phyloP scores from a whole-genome alignment of 345 rosid species.

The Clausena lansium region DNA sequence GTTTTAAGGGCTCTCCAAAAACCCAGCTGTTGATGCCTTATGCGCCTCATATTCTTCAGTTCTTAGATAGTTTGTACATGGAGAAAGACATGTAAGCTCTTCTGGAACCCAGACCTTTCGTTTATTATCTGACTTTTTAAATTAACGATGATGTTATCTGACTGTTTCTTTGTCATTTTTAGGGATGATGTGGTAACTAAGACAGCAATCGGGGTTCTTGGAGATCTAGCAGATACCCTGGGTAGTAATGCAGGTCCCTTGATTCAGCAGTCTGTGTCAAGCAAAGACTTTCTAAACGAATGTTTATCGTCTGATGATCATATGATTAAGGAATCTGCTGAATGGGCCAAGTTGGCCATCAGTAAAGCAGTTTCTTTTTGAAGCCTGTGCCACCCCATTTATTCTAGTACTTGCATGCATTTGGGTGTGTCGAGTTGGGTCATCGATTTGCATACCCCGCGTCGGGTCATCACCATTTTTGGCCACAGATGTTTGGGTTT shows the following conservation, averaged over 20 bases:
- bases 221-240: slow-evolving; percentile 60
- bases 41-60: slow-evolving; percentile 40
- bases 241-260: slow-evolving; percentile 52
- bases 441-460: slow-evolving; percentile 38
- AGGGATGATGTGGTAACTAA: slow-evolving; percentile 57
- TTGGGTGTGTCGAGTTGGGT: slow-evolving; percentile 48
- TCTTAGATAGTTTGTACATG: slow-evolving; percentile 38
- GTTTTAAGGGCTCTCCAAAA: slow-evolving; percentile 45
- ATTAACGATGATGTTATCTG: background rate
- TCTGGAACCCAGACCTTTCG: background rate
- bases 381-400: slow-evolving; percentile 21
- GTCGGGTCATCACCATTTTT: slow-evolving; percentile 47
- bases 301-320: slow-evolving; percentile 53
- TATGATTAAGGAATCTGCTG: slow-evolving; percentile 65
- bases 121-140: background rate
- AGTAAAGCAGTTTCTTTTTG: slow-evolving; percentile 51
- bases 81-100: slow-evolving; percentile 38
- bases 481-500: slow-evolving; percentile 17
- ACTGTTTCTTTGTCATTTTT: slow-evolving; percentile 12
- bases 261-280: slow-evolving; percentile 55
- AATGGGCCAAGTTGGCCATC: slow-evolving; percentile 66
- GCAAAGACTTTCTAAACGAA: slow-evolving; percentile 52
- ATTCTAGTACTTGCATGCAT: slow-evolving; percentile 50
- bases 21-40: slow-evolving; percentile 41
- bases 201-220: slow-evolving; percentile 60